Evolutionary conservation across 352 stramenopile genomes (phyloP), one percentile per base, ranked within the genome.

Genomic region (Globisporangium recalcitrans): DNA sequence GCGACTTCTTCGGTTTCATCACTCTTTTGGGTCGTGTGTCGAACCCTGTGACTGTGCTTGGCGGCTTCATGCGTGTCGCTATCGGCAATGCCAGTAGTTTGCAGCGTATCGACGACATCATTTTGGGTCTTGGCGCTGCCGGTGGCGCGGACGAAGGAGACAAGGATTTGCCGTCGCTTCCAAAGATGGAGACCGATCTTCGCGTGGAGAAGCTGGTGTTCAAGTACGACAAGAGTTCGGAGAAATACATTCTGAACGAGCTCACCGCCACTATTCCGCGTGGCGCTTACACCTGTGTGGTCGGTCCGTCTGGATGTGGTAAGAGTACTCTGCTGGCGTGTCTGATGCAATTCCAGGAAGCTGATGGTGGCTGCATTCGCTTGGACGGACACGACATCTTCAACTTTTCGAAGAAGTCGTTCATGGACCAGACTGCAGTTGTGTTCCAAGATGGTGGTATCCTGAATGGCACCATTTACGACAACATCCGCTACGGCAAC

Each of bases 401-500:
- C 69, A 91, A 91, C 65, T 93, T 91, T 59, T 92, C 81, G 8
- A 93, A 90, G 63, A 81, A 85, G 64, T 93, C 82, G 24, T 93
- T 92, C 58, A 93, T 93, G 83, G 78, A 88, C 58, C 87, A 96
- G 66, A 92, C 83, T 22, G 85, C 85, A 0, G 83, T 94, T 4
- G 85, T 94, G 59, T 95, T 95, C 60, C 87, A 95, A 63, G 87
- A 95, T 65, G 85, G 85, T 52, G 85, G 85, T 22, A 94, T 94
- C 31, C 63, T 95, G 19, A 95, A 95, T 71, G 87, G 87, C 53
- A 88, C 82, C 14, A 95, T 95, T 65, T 91, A 83, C 62, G 87
- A 95, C 67, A 95, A 95, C 67, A 89, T 95, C 56, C 83, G 84
- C 44, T 95, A 91, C 67, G 87, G 87, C 29, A 93, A 91, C 69